Conservation (phyloP, 441 rosid genomes). For the Populus hybrid region DNA sequence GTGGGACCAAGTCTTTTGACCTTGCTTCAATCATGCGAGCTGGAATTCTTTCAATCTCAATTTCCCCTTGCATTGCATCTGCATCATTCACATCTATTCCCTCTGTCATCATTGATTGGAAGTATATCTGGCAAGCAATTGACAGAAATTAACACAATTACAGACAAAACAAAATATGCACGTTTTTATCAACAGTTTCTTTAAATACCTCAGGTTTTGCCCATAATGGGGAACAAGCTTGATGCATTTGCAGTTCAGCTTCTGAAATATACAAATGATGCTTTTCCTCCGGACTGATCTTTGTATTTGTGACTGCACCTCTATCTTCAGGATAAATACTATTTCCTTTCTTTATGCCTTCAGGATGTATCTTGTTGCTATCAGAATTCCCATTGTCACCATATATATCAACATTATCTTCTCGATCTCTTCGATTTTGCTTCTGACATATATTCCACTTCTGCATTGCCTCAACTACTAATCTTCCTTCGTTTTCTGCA, state of each 20-base stretch:
- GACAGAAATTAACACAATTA: conserved; percentile 22
- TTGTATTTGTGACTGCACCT: conserved; percentile 27
- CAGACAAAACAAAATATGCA: conserved; percentile 2
- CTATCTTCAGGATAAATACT: conserved; percentile 29
- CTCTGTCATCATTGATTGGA: conserved; percentile 46
- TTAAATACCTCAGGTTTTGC: conserved; percentile 56
- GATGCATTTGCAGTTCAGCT: conserved; percentile 72
- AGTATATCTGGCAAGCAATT: conserved; percentile 48
- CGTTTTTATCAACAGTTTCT: neutral
- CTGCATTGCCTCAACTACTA: conserved; percentile 67
- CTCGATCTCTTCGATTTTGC: conserved; percentile 65
- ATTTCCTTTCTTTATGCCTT: conserved; percentile 46
- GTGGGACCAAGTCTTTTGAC: conserved; percentile 68
- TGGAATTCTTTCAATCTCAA: conserved; percentile 61
- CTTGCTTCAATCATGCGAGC: conserved; percentile 61
- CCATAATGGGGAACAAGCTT: conserved; percentile 49
- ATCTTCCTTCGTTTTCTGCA: conserved; percentile 58
- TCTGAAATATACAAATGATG: conserved; percentile 69
- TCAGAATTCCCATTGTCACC: conserved; percentile 67
- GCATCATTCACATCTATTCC: conserved; percentile 32
- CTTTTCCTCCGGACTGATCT: conserved; percentile 43
- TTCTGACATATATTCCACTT: conserved; percentile 85
- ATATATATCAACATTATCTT: conserved; percentile 71
- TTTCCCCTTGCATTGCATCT: conserved; percentile 50
- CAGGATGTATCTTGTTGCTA: conserved; percentile 65